Evolutionary conservation across 2,329 filamentous ascomycete genomes (phyloP).

Genomic region (Thielaviopsis populi): DNA sequence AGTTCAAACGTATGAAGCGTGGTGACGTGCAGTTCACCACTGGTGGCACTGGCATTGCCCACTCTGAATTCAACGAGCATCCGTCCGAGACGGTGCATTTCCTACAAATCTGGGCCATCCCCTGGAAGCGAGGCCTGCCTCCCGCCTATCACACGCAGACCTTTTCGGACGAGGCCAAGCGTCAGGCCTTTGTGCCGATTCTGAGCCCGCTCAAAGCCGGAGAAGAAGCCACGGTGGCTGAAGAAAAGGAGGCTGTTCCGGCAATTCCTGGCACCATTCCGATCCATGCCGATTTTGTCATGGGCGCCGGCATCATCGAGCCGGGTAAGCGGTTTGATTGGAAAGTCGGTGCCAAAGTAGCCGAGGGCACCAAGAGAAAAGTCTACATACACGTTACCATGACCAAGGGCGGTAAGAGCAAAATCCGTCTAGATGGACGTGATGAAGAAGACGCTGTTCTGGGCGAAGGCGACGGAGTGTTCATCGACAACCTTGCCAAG

Average conservation of each 20-base stretch:
- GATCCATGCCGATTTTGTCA: conserved; percentile 70
- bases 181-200: conserved; percentile 54
- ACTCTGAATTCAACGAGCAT: conserved; percentile 73
- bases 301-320: conserved; percentile 61
- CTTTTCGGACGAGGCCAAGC: conserved; percentile 60
- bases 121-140: conserved; percentile 55
- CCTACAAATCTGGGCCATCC: conserved; percentile 76
- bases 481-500: conserved; percentile 48
- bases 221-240: conserved; percentile 40
- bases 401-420: conserved; percentile 60
- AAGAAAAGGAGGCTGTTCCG: conserved; percentile 51
- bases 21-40: conserved; percentile 85
- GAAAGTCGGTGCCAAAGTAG: conserved; percentile 47
- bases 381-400: conserved; percentile 71
- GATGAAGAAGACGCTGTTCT: conserved; percentile 46
- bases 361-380: conserved; percentile 44
- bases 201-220: conserved; percentile 61
- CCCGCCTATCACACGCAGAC: conserved; percentile 63
- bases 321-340: conserved; percentile 54
- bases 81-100: conserved; percentile 59
- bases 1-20: conserved; percentile 55
- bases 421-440: conserved; percentile 50
- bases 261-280: conserved; percentile 54
- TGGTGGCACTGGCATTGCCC: conserved; percentile 66
- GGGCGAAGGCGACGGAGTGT: conserved; percentile 67